These are phyloP conservation scores for Lecanicillium sp. DNA, from an alignment of 2,329 filamentous ascomycete genomes.

Conservation along the genomic window DNA sequence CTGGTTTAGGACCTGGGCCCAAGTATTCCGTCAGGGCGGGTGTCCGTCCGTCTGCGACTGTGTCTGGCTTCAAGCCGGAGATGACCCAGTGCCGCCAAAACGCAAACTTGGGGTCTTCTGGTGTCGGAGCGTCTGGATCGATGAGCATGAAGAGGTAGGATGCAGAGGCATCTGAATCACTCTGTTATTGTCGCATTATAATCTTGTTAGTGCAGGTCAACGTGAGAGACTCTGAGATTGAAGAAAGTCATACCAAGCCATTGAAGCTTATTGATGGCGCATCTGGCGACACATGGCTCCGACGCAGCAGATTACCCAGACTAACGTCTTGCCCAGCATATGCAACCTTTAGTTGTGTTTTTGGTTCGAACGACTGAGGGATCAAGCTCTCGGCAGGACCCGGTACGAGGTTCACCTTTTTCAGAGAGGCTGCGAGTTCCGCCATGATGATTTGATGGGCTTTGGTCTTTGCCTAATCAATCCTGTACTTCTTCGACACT, in stretches of 20 bases:
- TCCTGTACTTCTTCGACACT: background rate
- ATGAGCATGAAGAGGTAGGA: constrained; percentile 41
- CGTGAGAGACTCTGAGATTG: background rate
- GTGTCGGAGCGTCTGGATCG: constrained; percentile 48
- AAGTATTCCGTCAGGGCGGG: constrained; percentile 31
- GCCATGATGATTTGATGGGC: background rate
- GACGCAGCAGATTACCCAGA: constrained; percentile 32
- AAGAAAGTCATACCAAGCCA: constrained; percentile 19
- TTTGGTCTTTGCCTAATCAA: no score
- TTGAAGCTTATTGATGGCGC: constrained; percentile 28
- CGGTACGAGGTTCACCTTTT: constrained; percentile 30
- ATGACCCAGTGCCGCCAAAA: constrained; percentile 50
- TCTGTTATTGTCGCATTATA: constrained; percentile 8
- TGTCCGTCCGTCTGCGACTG: constrained; percentile 19
- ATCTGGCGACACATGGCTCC: constrained; percentile 23
- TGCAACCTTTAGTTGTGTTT: constrained; percentile 28
- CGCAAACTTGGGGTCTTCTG: constrained; percentile 45
- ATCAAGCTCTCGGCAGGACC: constrained; percentile 32
- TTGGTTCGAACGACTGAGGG: constrained; percentile 32
- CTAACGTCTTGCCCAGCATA: constrained; percentile 25
- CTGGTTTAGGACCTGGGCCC: constrained; percentile 36
- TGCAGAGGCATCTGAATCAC: constrained; percentile 16
- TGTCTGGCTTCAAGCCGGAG: constrained; percentile 27
- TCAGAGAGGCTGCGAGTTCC: constrained; percentile 22
- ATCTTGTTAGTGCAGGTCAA: background rate